Conservation (phyloP, 495 filamentous ascomycete genomes). For the Aspergillus homomorphus region DNA sequence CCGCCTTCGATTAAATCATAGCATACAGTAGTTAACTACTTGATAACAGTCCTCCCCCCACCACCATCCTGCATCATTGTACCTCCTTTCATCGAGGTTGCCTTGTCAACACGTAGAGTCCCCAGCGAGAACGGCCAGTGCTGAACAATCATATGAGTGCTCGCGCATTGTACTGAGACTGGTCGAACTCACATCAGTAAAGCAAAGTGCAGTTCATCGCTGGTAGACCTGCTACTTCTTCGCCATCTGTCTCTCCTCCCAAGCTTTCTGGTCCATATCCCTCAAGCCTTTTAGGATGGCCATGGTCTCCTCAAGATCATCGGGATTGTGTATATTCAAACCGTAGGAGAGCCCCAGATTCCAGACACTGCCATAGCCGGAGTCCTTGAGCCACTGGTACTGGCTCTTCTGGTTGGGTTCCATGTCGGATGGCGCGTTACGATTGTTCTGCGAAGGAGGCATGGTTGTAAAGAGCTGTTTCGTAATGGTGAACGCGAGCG, state of each 20-base stretch:
- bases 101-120: no score
- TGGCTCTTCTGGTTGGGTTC: constrained; percentile 10
- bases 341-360: constrained; percentile 14
- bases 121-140: no score
- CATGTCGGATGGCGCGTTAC: constrained; percentile 1
- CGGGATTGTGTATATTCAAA: constrained; percentile 5
- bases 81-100: no score
- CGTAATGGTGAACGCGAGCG: neutral
- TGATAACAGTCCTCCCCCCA: no score
- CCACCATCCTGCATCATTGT: no score
- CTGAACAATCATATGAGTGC: no score
- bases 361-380: constrained; percentile 8
- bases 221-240: neutral
- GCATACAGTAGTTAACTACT: no score
- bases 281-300: constrained; percentile 3
- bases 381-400: constrained; percentile 7
- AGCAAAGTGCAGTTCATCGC: neutral
- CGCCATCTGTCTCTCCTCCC: neutral
- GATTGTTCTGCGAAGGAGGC: neutral
- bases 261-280: constrained; percentile 6
- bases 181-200: neutral
- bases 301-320: constrained; percentile 7
- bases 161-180: no score
- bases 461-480: neutral
- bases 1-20: neutral